Base-by-base conservation (phyloP, 805 yeast genomes). In the Lachancea cidri region DNA sequence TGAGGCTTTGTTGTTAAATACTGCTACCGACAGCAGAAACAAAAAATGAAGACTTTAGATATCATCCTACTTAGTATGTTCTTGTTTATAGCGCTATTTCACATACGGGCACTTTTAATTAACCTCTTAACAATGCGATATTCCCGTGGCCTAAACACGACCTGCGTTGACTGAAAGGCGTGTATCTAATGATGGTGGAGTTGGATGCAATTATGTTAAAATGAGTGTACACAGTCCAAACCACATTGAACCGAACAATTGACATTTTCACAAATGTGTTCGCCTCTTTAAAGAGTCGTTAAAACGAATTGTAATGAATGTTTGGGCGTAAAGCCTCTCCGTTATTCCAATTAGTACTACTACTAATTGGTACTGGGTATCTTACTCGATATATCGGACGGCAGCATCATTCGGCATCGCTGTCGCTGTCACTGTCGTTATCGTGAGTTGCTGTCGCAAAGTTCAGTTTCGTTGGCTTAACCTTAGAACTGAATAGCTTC, bases 1-100 rank as follows among this genome's bases (percentile, higher is more conserved):
- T 64, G 95, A 86, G 67, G 83, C 97, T 19, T 78, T 93, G 65
- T 74, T 93, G 65, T 77, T 93, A 64, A 86, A 91, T 67, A 91
- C 96, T 7, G 80, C 84, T 31, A 72, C 83, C 38, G 98, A 91
- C 65, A 68, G 82, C 30, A 80, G 96, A 63, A 44, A 49, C 17
- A 62, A 55, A 52, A 56, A 60, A 46, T 60, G 35, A 43, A 24
- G 13, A 13, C 33, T 33, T 39, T 27, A 20, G 36, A 29, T 38
- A 38, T 30, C 32, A 31, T 22, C 27, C 27, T 38, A 38, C 22
- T 30, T 31, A 38, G 29, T 33, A 39, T 39, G 42, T 29, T 39
- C 42, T 34, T 39, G 42, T 39, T 36, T 39, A 39, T 39, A 39
- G 37, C 42, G 22, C 33, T 39, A 22, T 22, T 22, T 22, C 27